phyloP scores from a whole-genome alignment of 176 grass and related monocot species.

The Melocanna baccifera region DNA sequence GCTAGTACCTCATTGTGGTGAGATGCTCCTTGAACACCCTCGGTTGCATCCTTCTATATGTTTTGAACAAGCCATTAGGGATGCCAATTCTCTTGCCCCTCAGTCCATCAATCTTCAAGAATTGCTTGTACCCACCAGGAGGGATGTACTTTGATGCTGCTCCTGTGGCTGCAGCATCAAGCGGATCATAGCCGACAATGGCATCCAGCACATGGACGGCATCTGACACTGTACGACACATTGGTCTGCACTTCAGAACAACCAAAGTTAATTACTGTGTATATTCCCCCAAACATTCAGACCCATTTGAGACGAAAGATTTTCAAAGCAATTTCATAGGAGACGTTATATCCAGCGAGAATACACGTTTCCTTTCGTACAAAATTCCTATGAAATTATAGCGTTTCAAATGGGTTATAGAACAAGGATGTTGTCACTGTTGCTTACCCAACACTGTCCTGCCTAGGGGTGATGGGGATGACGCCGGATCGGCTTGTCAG shows the following conservation, averaged over 20 bases:
- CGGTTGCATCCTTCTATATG: background rate
- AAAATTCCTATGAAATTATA: no score
- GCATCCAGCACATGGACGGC: conserved; percentile 51
- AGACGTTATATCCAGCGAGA: no score
- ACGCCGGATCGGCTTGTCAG: conserved; percentile 69
- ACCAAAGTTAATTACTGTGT: background rate
- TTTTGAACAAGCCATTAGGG: conserved; percentile 17
- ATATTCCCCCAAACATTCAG: background rate
- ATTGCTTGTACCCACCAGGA: conserved; percentile 44
- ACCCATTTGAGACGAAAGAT: no score
- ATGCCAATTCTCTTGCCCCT: conserved; percentile 54
- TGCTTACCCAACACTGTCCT: conserved; percentile 57
- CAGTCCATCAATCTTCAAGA: conserved; percentile 45
- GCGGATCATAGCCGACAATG: conserved; percentile 53
- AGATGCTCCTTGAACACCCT: conserved; percentile 37
- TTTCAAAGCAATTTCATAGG: no score
- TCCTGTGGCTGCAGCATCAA: conserved; percentile 37
- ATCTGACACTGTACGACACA: conserved; percentile 50
- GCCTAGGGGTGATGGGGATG: conserved; percentile 41
- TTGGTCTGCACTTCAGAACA: conserved; percentile 17
- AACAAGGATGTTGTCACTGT: no score
- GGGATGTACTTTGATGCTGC: conserved; percentile 52
- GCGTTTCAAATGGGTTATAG: no score
- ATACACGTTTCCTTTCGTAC: background rate
- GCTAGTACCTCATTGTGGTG: conserved; percentile 35